Evolutionary conservation across 2,329 filamentous ascomycete genomes (phyloP), one percentile per base, ranked within the genome.

Genomic region (Diatrype stigma): DNA sequence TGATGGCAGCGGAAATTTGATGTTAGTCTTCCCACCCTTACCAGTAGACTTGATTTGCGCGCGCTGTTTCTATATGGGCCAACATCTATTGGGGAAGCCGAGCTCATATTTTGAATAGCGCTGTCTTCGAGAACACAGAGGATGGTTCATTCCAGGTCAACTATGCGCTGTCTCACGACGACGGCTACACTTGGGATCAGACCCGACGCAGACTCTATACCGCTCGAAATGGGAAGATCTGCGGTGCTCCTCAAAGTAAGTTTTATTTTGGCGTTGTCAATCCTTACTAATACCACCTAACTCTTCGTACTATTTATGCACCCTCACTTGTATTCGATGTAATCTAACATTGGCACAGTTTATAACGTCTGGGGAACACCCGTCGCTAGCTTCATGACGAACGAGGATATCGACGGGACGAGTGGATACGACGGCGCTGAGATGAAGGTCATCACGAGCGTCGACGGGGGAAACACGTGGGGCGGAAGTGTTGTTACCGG

Each of bases 381-480:
- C 7, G 69, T 73, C 1, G 67, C 66, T 0, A 71, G 68, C 50
- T 76, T 77, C 60, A 72, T 73, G 62, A 75, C 73, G 1, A 69
- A 77, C 54, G 73, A 77, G 57, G 71, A 71, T 46, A 53, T 57
- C 6, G 57, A 51, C 4, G 46, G 42, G 6, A 54, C 42, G 3
- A 45, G 45, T 7, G 54, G 58, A 4, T 48, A 56, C 26, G 61
- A 63, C 32, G 61, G 62, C n/a, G 61, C 56, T 12, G 59, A 64
- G 42, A 65, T 68, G 58, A 70, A 69, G 51, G 56, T 67, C 5
- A 47, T 69, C 3, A 63, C 58, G 0, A 67, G 64, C 21, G 48
- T 56, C 7, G 60, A 65, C 6, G 60, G 53, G 3, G 67, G 60
- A 0, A 49, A 17, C 22, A 58, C 59, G 1, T 68, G 67, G 67